Conservation (phyloP, 1,139 yeast genomes). For the Lipomyces yarrowii region DNA sequence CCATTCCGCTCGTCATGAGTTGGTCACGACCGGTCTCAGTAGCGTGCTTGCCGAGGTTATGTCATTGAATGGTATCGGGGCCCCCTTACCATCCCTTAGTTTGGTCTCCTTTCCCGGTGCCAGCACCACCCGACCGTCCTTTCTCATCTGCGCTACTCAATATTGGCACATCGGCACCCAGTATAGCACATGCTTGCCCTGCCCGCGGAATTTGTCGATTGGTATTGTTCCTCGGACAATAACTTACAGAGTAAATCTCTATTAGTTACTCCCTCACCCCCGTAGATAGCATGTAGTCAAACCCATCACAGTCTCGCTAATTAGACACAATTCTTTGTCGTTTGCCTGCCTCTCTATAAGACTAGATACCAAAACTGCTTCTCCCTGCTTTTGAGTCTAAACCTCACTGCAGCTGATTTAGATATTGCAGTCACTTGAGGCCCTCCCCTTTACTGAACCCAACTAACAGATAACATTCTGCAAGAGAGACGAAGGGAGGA, state of each 20-base stretch:
- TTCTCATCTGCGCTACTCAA: not conserved
- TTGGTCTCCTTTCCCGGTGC: not conserved
- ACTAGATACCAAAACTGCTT: not conserved
- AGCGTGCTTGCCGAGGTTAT: not conserved
- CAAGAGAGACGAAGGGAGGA: not conserved
- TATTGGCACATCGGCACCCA: not conserved
- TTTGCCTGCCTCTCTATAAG: not conserved
- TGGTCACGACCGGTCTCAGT: no score
- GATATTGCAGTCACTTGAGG: not conserved
- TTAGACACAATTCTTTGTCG: not conserved
- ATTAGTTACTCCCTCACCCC: not conserved
- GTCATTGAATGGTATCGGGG: not conserved
- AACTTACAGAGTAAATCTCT: not conserved
- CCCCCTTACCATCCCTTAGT: slow-evolving; percentile 1
- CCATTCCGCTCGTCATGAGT: not conserved
- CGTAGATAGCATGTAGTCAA: not conserved
- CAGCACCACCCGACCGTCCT: not conserved
- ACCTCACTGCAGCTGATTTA: not conserved
- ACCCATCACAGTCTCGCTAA: not conserved
- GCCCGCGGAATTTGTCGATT: not conserved
- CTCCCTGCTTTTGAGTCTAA: not conserved
- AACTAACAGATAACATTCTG: not conserved
- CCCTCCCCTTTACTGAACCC: not conserved
- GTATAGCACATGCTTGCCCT: not conserved
- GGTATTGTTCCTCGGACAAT: not conserved